These are phyloP conservation scores for Metarhizium album DNA, from an alignment of 2,329 filamentous ascomycete species.

Conservation along the genomic window DNA sequence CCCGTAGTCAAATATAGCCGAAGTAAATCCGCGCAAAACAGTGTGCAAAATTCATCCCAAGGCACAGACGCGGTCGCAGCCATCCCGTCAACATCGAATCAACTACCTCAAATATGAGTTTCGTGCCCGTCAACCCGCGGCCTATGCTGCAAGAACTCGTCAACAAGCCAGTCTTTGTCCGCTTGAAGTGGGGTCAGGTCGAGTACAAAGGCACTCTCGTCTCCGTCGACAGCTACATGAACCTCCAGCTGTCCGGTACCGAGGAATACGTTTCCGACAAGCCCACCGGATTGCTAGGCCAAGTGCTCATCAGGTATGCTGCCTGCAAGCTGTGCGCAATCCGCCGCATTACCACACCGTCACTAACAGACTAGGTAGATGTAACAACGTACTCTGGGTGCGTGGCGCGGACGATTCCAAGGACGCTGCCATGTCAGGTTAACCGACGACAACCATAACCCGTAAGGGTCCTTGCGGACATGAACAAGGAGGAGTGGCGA, in stretches of 20 bases:
- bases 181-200: constrained; percentile 95
- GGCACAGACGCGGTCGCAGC: neutral
- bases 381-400: constrained; percentile 98
- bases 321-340: neutral
- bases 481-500: neutral
- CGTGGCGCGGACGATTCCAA: constrained; percentile 26
- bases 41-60: constrained; percentile 1
- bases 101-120: constrained; percentile 31
- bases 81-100: neutral
- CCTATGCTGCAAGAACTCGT: constrained; percentile 92
- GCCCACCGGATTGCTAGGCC: constrained; percentile 72
- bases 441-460: neutral
- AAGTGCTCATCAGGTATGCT: constrained; percentile 78
- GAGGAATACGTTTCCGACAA: constrained; percentile 89
- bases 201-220: constrained; percentile 94
- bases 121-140: constrained; percentile 91
- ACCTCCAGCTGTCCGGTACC: constrained; percentile 82
- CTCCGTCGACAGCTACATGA: constrained; percentile 97
- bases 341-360: neutral
- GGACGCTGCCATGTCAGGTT: constrained; percentile 7
- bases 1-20: neutral
- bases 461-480: neutral
- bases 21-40: neutral
- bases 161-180: constrained; percentile 81
- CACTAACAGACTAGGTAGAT: constrained; percentile 35